Conservation (phyloP, 2,329 filamentous ascomycete species). For the Coniochaeta pulveracea region DNA sequence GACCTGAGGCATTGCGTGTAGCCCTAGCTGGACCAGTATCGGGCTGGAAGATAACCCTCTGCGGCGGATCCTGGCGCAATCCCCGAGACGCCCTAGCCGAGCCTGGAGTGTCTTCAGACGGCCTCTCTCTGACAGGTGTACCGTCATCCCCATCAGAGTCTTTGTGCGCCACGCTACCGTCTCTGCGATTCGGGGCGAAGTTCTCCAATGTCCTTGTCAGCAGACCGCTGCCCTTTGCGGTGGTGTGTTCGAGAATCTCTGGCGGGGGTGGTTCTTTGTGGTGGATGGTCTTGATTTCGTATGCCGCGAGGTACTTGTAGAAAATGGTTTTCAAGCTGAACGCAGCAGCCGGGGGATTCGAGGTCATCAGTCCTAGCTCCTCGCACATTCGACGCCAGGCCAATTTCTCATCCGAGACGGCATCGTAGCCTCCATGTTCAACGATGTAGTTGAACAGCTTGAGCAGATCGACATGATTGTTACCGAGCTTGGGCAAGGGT, state of each 20-base stretch:
- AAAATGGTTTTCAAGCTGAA: conserved; percentile 82
- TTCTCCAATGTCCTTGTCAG: conserved; percentile 70
- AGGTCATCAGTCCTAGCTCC: conserved; percentile 63
- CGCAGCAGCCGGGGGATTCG: conserved; percentile 70
- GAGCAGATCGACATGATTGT: conserved; percentile 63
- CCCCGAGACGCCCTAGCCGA: conserved; percentile 51
- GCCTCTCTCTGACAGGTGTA: conserved; percentile 43
- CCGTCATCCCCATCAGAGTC: conserved; percentile 50
- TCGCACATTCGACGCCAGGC: conserved; percentile 73
- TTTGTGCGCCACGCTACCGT: conserved; percentile 29
- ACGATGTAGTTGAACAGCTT: conserved; percentile 71
- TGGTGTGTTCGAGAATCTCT: conserved; percentile 79
- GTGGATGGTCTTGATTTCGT: conserved; percentile 71
- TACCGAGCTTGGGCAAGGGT: conserved; percentile 69
- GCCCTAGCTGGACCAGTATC: conserved; percentile 57
- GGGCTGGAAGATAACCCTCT: conserved; percentile 75
- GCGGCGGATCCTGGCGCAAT: conserved; percentile 72
- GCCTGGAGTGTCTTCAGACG: conserved; percentile 34
- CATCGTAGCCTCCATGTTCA: conserved; percentile 74
- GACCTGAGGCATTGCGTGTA: conserved; percentile 43
- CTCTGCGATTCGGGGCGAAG: conserved; percentile 32
- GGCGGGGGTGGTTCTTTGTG: conserved; percentile 74
- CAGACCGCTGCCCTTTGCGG: conserved; percentile 74
- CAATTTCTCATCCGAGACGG: conserved; percentile 71
- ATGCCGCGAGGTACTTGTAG: conserved; percentile 81